Base-by-base conservation (phyloP, 2,329 filamentous ascomycete species). In the Colletotrichum cereale region DNA sequence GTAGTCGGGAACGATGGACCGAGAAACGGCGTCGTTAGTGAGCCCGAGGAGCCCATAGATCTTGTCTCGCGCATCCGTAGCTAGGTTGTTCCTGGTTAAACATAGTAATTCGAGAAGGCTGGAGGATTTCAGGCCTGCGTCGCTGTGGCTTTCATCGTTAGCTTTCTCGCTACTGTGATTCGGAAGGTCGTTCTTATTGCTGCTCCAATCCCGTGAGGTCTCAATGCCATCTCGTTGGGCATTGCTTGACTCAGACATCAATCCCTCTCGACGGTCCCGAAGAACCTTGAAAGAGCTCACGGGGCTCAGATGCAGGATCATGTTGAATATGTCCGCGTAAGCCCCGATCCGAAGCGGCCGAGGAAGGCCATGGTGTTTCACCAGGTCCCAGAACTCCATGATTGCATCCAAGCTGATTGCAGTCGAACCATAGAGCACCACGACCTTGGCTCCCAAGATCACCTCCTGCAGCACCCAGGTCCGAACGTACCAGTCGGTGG, bases 391-490 rank as follows among this genome's bases (percentile, higher is more conserved):
- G 5, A 70, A 70, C 5, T 66, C 55, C 12, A 38, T 66, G 36
- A 70, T 47, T 5, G 67, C 67, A 7, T 66, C 62, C 5, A 70
- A n/a, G 21, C 55, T 70, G 36, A 70, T 61, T 2, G 62, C 67
- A 11, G 55, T 60, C 4, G 38, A 12, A 2, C 44, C 62, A 7
- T 66, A 66, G 1, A 70, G 24, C 5, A 70, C 47, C 6, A 70
- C 62, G 4, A 70, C 62, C 29, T 66, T 70, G 18, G 31, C n/a
- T 18, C 62, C 50, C 5, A 70, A 47, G 3, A 66, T 36, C 18
- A 70, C 67, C 11, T 66, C 67, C n/a, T 70, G 67, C n/a, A 70
- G 62, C 26, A 70, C 62, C 67, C 67, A 70, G 1, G 67, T 70
- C 2, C 67, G 62, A 47, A 70, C 66, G 40, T 66, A 70, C 67